Percentiles rank a stretch among this genome's conserved stretches.
These are phyloP conservation scores for Botryotinia narcissicola DNA, from an alignment of 2,329 filamentous ascomycete species.

Conservation along the genomic window DNA sequence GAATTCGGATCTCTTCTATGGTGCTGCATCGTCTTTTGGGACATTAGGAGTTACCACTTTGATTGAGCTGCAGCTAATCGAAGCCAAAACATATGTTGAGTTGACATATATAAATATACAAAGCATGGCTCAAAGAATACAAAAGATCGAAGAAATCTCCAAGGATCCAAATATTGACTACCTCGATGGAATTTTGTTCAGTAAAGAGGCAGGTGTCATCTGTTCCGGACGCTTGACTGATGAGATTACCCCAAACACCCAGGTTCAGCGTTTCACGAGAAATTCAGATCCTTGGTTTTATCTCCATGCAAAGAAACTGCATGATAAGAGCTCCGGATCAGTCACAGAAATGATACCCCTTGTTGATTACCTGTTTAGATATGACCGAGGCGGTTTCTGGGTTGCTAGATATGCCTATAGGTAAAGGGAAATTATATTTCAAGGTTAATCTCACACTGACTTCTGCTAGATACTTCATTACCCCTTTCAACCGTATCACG, in stretches of 20 bases:
- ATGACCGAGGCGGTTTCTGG: constrained; percentile 66
- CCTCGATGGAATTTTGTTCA: constrained; percentile 56
- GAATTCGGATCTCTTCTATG: constrained; percentile 55
- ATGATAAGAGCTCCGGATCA: constrained; percentile 23
- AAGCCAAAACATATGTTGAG: constrained; percentile 53
- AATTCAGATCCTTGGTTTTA: constrained; percentile 61
- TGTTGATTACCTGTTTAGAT: constrained; percentile 56
- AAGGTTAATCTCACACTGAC: not conserved
- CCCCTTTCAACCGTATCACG: constrained; percentile 58
- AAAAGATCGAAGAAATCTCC: constrained; percentile 39
- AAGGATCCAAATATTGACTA: constrained; percentile 47
- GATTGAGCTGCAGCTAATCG: constrained; percentile 54
- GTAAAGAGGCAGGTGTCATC: constrained; percentile 48
- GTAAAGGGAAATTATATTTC: not conserved
- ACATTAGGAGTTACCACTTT: constrained; percentile 60
- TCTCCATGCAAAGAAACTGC: constrained; percentile 49
- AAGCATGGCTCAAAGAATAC: constrained; percentile 44
- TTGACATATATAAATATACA: constrained; percentile 51
- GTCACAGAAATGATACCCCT: constrained; percentile 46
- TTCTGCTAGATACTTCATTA: constrained; percentile 47
- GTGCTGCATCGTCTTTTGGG: constrained; percentile 57
- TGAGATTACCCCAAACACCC: not conserved
- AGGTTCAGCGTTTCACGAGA: not conserved
- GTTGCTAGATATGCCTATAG: constrained; percentile 60
- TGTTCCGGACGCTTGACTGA: constrained; percentile 51